Percentiles rank a stretch among this genome's conserved stretches.
Conservation (phyloP, 2,329 filamentous ascomycete genomes). For the Neodidymelliopsis sp. region DNA sequence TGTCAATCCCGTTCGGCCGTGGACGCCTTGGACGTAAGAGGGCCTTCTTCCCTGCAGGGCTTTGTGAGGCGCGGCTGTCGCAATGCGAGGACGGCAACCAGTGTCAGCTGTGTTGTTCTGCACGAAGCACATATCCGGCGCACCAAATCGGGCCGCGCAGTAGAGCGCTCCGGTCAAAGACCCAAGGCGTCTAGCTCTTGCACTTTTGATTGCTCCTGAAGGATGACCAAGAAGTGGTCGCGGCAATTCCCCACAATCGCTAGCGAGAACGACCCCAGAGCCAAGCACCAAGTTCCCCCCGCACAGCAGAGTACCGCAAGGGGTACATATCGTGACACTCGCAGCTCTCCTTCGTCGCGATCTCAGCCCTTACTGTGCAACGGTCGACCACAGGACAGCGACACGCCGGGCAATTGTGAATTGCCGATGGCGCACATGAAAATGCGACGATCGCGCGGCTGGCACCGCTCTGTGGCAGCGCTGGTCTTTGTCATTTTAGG, state of each 20-base stretch:
- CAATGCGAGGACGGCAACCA: background rate
- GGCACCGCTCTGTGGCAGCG: conserved; percentile 24
- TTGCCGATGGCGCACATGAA: conserved; percentile 15
- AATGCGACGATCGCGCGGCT: conserved; percentile 20
- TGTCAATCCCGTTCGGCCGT: conserved; percentile 11
- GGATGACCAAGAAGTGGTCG: conserved; percentile 15
- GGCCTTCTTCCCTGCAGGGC: conserved; percentile 5
- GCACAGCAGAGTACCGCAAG: conserved; percentile 20
- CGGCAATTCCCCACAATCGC: conserved; percentile 32
- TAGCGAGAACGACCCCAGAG: conserved; percentile 16
- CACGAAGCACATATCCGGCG: background rate
- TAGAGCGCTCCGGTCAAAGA: background rate
- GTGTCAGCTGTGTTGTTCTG: background rate
- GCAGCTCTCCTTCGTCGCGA: background rate
- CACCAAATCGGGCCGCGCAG: conserved; percentile 2
- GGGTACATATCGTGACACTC: conserved; percentile 1
- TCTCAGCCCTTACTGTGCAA: background rate
- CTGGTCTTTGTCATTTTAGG: conserved; percentile 24
- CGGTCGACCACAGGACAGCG: background rate
- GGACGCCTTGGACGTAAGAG: conserved; percentile 2
- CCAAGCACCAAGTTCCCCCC: conserved; percentile 21
- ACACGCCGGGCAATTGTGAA: background rate
- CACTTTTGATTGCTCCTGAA: conserved; percentile 4
- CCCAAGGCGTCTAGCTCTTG: background rate
- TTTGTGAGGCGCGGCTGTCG: background rate